Conservation (phyloP, 129 eudicot species). For the Escallonia herrerae region DNA sequence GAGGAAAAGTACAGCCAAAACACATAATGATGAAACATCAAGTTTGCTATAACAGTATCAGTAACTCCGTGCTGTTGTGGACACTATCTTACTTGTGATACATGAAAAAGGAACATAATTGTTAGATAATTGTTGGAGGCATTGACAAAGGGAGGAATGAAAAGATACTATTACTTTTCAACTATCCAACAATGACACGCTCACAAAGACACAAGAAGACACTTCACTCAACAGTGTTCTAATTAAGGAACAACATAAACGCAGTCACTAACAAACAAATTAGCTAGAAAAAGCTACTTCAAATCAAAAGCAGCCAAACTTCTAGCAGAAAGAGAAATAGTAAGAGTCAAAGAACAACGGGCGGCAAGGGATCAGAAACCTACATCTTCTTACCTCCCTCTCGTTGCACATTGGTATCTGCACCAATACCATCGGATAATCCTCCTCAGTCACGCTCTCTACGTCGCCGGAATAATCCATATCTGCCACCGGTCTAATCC, state of each 20-base stretch:
- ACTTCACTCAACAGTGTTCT: background rate
- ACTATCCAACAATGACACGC: too few relatives aligned
- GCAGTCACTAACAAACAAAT: background rate
- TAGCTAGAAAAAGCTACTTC: background rate
- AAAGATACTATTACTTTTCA: too few relatives aligned
- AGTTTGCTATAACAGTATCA: too few relatives aligned
- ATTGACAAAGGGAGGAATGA: too few relatives aligned
- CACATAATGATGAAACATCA: too few relatives aligned
- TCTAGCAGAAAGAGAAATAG: too few relatives aligned
- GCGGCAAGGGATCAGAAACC: conserved; percentile 39
- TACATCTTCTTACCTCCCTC: conserved; percentile 92
- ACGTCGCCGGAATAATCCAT: conserved; percentile 29
- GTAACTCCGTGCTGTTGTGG: too few relatives aligned
- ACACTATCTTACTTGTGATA: background rate
- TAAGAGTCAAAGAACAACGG: background rate
- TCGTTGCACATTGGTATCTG: conserved; percentile 94
- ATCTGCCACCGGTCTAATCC: conserved; percentile 57
- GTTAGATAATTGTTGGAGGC: too few relatives aligned
- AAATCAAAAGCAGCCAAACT: background rate
- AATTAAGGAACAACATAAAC: background rate
- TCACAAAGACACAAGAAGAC: too few relatives aligned
- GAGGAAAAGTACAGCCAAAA: too few relatives aligned
- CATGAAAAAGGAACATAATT: too few relatives aligned
- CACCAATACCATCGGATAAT: conserved; percentile 80
- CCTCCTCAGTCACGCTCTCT: conserved; percentile 21